Evolutionary conservation across 805 yeast species (phyloP), one percentile per base, ranked within the genome.

Genomic region (Suhomyces sp.): DNA sequence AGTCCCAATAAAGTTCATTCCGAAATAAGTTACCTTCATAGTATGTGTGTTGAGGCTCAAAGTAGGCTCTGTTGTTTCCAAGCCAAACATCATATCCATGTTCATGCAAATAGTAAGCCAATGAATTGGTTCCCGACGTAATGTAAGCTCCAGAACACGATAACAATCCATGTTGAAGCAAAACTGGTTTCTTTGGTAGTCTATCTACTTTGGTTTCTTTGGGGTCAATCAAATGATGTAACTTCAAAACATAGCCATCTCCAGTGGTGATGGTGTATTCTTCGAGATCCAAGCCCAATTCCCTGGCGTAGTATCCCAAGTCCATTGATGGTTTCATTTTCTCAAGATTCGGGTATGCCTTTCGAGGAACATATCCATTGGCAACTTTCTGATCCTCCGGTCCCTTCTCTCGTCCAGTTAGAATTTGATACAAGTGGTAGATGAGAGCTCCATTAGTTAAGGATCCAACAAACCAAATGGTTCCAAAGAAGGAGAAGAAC

Each of bases 41-140:
- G 10, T 31, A 35, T 5, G 54, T 43, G 63, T 90, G 95, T 33
- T 70, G 63, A 0, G 95, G 85, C 25, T 74, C 67, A 53, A 90
- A 84, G 5, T 96, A 95, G 46, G 96, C 83, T 43, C 98, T 63
- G 53, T 88, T 90, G 52, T 88, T 87, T 1, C 96, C 96, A 36
- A 88, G 56, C 96, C 96, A 88, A 6, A 88, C 88, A 47, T 88
- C 96, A 50, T 72, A 86, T 0, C 93, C 90, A 17, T 66, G 58
- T 20, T 66, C 62, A 24, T 58, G 32, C 69, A 68, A 52, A 68
- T 72, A 54, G 70, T 77, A 46, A 0, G 91, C 93, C 27, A 93
- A 59, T 8, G 95, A 83, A 40, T 83, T 77, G 38, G 72, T 69
- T 0, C 98, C 98, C n/a, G 85, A 66, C 0, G 95, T 81, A 19